These are phyloP conservation scores for Anastatica hierochuntica DNA, from an alignment of 345 rosid species.

Conservation along the genomic window DNA sequence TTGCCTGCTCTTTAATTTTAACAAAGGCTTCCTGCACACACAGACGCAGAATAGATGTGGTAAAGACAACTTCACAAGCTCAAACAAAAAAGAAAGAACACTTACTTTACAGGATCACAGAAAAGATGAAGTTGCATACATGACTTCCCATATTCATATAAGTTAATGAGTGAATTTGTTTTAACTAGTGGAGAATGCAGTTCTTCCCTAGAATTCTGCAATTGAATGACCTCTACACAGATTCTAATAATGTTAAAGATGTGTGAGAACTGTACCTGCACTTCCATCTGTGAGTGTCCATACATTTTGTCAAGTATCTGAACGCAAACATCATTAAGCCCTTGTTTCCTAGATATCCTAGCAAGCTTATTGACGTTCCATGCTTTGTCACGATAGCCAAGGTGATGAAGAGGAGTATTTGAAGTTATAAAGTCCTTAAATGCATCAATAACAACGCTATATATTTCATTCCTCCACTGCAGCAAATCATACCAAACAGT, in stretches of 20 bases:
- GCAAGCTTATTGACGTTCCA: constrained; percentile 99
- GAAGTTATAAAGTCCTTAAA: constrained; percentile 64
- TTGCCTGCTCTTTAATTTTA: constrained; percentile 94
- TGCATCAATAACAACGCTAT: constrained; percentile 79
- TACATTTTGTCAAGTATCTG: constrained; percentile 40
- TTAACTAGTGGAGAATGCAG: not conserved
- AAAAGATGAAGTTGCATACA: constrained; percentile 1
- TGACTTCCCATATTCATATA: not conserved
- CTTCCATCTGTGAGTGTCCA: constrained; percentile 92
- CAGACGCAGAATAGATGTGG: not conserved
- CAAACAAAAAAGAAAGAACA: too few species aligned
- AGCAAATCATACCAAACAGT: constrained; percentile 91
- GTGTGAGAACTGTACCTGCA: constrained; percentile 53
- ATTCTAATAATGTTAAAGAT: constrained; percentile 5
- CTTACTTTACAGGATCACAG: not conserved
- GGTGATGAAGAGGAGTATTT: constrained; percentile 86
- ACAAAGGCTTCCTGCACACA: constrained; percentile 84
- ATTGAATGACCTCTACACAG: constrained; percentile 1
- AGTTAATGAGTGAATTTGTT: not conserved
- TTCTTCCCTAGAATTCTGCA: constrained; percentile 1
- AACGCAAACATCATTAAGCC: constrained; percentile 86
- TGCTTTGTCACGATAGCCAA: constrained; percentile 94
- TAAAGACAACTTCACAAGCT: constrained; percentile 8
- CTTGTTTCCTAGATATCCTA: constrained; percentile 89
- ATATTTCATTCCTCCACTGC: constrained; percentile 97